Base-by-base conservation (phyloP, 1,284 basidiomycete species). In the Papiliotrema fonsecae region DNA sequence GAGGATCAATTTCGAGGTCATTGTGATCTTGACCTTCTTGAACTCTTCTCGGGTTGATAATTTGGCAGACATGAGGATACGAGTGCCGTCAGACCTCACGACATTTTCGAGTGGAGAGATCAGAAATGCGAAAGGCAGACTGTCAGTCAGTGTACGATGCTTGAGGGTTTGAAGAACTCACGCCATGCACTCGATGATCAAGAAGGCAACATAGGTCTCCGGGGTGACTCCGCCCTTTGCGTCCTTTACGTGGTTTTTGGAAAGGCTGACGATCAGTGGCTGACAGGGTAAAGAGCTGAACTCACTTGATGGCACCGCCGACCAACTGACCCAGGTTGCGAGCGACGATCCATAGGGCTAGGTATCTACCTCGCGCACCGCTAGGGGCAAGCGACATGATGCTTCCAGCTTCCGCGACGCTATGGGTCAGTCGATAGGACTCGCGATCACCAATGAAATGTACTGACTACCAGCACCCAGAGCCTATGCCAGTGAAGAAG, bases 291-390 rank as follows among this genome's bases (percentile, higher is more conserved):
- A 19, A 28, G 22, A 26, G 16, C 5, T 10, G 7, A 9, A 45
- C 52, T 47, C 31, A 57, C 51, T 55, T 57, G 57, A 64, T 61
- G 19, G 48, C 52, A 21, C 61, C 62, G 6, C 59, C 62, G 24
- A 63, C 53, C 9, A 63, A 16, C 35, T 52, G 55, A 25, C 55
- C 55, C 18, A 54, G 28, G 37, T 57, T 57, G 18, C 55, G 25
- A 16, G 46, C 37, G 22, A 50, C 52, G 22, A 52, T 55, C 52
- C 55, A 57, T 19, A 57, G n/a, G 11, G 45, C 55, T 9, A 57
- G 47, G 37, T 54, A 57, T 34, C 55, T 57, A 37, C 55, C 55
- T 37, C 55, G 45, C 16, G 50, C 49, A 6, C 52, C 40, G 16
- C 34, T 51, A 18, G 57, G 54, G 4, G 62, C 55, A 19, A 58